Percentiles rank a stretch among this genome's conserved stretches.
Conservation (phyloP, 2,329 filamentous ascomycete species). For the Stachybotrys elegans region DNA sequence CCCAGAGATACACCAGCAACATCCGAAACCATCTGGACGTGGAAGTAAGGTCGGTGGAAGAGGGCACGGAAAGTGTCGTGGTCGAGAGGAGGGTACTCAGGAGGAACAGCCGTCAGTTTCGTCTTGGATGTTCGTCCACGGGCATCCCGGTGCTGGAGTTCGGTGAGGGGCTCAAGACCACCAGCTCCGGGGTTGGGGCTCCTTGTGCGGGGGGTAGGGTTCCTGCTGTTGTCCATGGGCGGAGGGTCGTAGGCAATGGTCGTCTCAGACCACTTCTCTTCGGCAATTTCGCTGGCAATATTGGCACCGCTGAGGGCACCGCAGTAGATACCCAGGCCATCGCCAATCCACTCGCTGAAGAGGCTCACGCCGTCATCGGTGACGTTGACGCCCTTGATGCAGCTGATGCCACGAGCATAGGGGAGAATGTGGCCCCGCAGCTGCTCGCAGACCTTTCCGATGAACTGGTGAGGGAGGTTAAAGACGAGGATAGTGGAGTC, state of each 20-base stretch:
- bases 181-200: constrained; percentile 47
- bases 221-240: constrained; percentile 71
- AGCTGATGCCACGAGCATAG: constrained; percentile 89
- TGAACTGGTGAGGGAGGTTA: constrained; percentile 96
- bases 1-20: constrained; percentile 96
- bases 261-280: constrained; percentile 95
- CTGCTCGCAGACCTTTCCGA: constrained; percentile 77
- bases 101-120: constrained; percentile 69
- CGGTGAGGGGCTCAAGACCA: constrained; percentile 30
- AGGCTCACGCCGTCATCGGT: constrained; percentile 79
- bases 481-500: constrained; percentile 88
- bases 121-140: constrained; percentile 63
- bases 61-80: constrained; percentile 78
- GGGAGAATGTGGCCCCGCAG: constrained; percentile 85
- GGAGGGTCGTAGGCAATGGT: constrained; percentile 96
- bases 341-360: constrained; percentile 92
- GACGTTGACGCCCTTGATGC: constrained; percentile 97
- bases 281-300: constrained; percentile 90
- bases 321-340: constrained; percentile 90
- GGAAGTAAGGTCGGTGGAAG: constrained; percentile 96
- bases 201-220: constrained; percentile 48
- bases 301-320: constrained; percentile 94
- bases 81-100: constrained; percentile 80
- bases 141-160: constrained; percentile 63
- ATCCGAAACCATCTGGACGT: constrained; percentile 87